Evolutionary conservation across 2,329 filamentous ascomycete genomes (phyloP), one percentile per base, ranked within the genome.

Genomic region (Penicillium sp.): DNA sequence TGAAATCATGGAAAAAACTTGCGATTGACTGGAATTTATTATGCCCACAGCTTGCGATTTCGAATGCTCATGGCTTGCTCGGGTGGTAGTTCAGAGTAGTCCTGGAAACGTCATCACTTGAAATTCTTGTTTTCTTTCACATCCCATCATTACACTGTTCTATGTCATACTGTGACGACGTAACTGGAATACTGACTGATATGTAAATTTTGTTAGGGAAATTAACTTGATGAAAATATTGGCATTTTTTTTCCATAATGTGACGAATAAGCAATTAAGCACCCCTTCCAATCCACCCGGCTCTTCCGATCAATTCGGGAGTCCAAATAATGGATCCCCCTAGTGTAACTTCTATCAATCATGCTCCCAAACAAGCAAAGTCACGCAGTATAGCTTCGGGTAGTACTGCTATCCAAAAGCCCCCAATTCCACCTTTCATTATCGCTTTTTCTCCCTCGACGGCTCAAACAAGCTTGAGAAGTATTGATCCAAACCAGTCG

Each of bases 401-500:
- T 35, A n/a, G 6, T 35, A n/a, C 2, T 35, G 31, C 31, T 35
- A n/a, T n/a, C 31, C 15, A 35, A 35, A n/a, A n/a, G 31, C 31
- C 15, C 15, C 15, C 15, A 23, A 42, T 42, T 25, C 40, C 40
- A 18, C 22, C 23, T 14, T 22, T 14, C 20, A 22, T 20, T 15
- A 14, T 42, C 8, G 18, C 23, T 20, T 42, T 23, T 18, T 42
- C 40, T 42, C 40, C 2, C 18, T 42, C 14, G 40, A 42, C 23
- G 18, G 18, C n/a, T n/a, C n/a, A 9, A 42, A 15, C 18, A 42
- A 18, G 4, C 18, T 42, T 46, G 50, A 53, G 48, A 64, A 61
- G 14, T 57, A 64, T 22, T 33, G 46, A 14, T 57, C 56, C 23
- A 63, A 43, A 26, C 25, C 48, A 12, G 41, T 37, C 6, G 42